Evolutionary conservation across 768 basidiomycete genomes (phyloP).

Genomic region (Suillus americanus): DNA sequence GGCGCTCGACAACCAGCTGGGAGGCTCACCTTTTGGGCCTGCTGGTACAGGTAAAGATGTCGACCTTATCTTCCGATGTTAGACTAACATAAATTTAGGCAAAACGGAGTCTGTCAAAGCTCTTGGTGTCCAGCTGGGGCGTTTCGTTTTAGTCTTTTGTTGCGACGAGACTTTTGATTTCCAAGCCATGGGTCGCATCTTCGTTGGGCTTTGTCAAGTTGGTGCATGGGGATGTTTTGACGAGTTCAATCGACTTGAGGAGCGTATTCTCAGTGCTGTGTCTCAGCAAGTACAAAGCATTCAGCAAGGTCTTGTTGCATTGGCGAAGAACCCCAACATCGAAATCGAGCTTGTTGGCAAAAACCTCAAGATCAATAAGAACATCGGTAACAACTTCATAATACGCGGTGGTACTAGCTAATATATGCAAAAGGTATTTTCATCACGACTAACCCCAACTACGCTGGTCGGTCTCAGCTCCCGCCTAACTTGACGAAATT

Average conservation of each 20-base stretch:
- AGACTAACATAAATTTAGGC: conserved; percentile 44
- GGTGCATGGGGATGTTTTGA: conserved; percentile 99
- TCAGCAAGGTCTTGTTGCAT: conserved; percentile 87
- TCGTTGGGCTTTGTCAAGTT: conserved; percentile 97
- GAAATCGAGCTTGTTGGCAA: conserved; percentile 98
- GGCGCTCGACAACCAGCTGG: conserved; percentile 91
- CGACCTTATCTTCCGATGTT: conserved; percentile 1
- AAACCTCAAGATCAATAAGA: conserved; percentile 87
- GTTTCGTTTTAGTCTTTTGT: conserved; percentile 99
- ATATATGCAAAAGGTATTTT: conserved; percentile 70
- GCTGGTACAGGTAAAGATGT: conserved; percentile 81
- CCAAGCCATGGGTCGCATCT: conserved; percentile 99
- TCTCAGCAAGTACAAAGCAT: conserved; percentile 99
- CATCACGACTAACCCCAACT: conserved; percentile 98
- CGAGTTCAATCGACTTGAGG: conserved; percentile 97
- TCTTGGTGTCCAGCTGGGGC: conserved; percentile 93
- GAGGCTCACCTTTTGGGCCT: conserved; percentile 97
- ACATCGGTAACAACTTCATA: conserved; percentile 63
- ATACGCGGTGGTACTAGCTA: conserved; percentile 1
- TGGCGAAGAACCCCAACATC: conserved; percentile 79
- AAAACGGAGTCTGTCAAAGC: conserved; percentile 99
- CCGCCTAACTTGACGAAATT: conserved; percentile 89
- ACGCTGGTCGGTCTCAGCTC: conserved; percentile 92
- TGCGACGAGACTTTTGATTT: conserved; percentile 99
- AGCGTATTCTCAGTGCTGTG: conserved; percentile 95